Base-by-base conservation (phyloP, 345 rosid genomes). In the Cardamine occulta region DNA sequence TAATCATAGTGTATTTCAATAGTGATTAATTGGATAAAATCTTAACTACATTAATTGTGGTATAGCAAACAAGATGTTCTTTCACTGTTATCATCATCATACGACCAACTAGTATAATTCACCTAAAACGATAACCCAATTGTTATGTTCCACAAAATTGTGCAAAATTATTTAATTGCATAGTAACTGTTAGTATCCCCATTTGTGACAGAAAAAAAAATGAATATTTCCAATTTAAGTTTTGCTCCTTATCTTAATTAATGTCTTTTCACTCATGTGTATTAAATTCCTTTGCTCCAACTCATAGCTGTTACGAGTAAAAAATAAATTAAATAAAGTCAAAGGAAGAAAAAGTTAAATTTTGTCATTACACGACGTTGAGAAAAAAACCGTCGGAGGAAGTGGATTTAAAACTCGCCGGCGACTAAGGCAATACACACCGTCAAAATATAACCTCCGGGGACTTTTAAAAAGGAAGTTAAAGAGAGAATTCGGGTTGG, bases 281-380 rank as follows among this genome's bases (percentile, higher is more conserved):
- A 39, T 39, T 13, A 42, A 4, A 28, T 42, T 42, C 37, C 12
- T 12, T 40, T 40, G 15, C 47, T 13, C 47, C 45, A 13, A 42
- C 7, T 42, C 48, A 42, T 42, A 14, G 48, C 48, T 42, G 48
- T 42, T 42, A 42, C 17, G 17, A 42, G 48, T 14, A 40, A 14
- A 42, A 14, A 14, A 5, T 42, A 42, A 42, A 42, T 15, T 4
- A 42, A 15, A 42, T 14, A 14, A 42, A 39, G 42, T 37, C 12
- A 10, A 10, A 42, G 17, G 7, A 42, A 14, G 17, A 14, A 42
- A 47, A 77, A 78, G 81, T 57, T 66, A 9, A 29, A 0, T 39
- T 72, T 78, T 78, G 81, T 64, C 76, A 65, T 3, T 65, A 58
- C 63, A 77, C 56, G 68, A 56, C 60, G 10, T 18, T 8, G 51